These are phyloP conservation scores for Zostera marina DNA, from an alignment of 116 monocot species.

Conservation along the genomic window DNA sequence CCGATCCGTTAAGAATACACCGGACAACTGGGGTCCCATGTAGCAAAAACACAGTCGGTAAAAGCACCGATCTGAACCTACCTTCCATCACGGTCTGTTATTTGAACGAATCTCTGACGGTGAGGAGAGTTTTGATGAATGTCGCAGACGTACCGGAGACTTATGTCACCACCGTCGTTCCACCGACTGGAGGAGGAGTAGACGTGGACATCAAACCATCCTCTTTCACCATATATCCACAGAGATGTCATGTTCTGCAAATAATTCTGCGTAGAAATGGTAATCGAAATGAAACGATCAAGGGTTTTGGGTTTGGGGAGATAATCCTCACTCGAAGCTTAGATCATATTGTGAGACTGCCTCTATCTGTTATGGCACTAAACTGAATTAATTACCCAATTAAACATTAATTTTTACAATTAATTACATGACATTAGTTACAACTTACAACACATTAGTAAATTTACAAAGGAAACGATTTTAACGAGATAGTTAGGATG, in stretches of 20 bases:
- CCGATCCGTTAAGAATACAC: conserved; percentile 15
- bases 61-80: conserved; percentile 42
- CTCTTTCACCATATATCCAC: conserved; percentile 30
- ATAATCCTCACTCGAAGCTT: conserved; percentile 51
- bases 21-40: conserved; percentile 23
- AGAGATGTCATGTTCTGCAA: conserved; percentile 28
- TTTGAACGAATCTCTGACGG: conserved; percentile 13
- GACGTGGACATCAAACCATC: conserved; percentile 29
- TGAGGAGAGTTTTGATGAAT: conserved; percentile 26
- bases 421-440: too few species aligned
- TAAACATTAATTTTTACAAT: too few species aligned
- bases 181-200: conserved; percentile 26
- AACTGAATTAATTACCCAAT: too few species aligned
- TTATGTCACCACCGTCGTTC: conserved; percentile 23
- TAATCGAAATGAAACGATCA: not conserved
- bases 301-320: conserved; percentile 51
- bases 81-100: conserved; percentile 55
- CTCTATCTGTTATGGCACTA: conserved; percentile 48
- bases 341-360: conserved; percentile 64
- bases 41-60: not conserved
- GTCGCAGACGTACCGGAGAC: conserved; percentile 35
- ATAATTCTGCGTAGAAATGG: conserved; percentile 20
- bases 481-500: too few species aligned
- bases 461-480: too few species aligned
- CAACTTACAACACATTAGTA: too few species aligned